These are phyloP conservation scores for Plantago lanceolata DNA, from an alignment of 305 asterid genomes.

Conservation along the genomic window DNA sequence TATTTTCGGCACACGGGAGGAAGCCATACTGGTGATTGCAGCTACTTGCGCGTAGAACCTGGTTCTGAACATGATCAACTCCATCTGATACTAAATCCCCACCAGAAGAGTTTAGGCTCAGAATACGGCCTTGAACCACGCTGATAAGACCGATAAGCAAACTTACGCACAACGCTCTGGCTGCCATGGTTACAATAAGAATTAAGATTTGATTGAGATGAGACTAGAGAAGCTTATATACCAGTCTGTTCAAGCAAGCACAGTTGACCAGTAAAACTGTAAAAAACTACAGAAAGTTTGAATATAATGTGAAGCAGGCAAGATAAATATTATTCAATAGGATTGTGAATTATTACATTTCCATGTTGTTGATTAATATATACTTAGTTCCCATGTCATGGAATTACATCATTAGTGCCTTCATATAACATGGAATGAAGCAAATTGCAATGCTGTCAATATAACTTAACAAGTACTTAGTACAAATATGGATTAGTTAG, in stretches of 20 bases:
- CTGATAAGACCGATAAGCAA: conserved; percentile 18
- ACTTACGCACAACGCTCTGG: conserved; percentile 6
- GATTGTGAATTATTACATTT: not conserved
- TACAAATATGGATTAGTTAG: not conserved
- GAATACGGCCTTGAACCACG: conserved; percentile 34
- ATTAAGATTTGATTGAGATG: conserved; percentile 4
- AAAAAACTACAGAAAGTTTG: not conserved
- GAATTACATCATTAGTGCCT: not conserved
- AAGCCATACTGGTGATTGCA: conserved; percentile 56
- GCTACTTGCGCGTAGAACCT: conserved; percentile 3
- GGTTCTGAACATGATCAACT: conserved; percentile 18
- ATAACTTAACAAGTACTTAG: not conserved
- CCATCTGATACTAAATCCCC: conserved; percentile 48
- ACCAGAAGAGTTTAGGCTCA: conserved; percentile 32
- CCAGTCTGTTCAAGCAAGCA: not conserved
- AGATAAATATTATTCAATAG: not conserved
- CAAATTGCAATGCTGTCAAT: not conserved
- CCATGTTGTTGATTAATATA: conserved; percentile 1
- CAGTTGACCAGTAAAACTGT: not conserved
- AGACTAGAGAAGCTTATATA: conserved; percentile 6
- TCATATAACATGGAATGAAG: not conserved
- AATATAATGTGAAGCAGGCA: not conserved
- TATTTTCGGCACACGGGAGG: conserved; percentile 67
- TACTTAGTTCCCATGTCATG: not conserved
- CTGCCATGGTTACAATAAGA: conserved; percentile 29